These are phyloP conservation scores for Exophiala lecanii-corni DNA, from an alignment of 2,329 filamentous ascomycete species.

Conservation along the genomic window DNA sequence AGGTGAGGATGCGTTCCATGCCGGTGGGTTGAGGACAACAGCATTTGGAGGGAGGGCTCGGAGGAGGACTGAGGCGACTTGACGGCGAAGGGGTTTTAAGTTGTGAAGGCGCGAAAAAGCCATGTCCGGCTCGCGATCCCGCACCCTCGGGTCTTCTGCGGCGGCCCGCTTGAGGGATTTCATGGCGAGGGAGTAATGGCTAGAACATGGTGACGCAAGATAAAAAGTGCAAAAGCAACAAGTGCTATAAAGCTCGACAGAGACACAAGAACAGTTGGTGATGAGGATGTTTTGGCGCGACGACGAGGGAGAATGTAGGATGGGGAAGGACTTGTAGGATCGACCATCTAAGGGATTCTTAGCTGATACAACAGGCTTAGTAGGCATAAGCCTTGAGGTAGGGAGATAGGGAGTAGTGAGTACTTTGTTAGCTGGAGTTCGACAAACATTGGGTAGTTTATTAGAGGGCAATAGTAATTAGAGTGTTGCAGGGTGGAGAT, in stretches of 20 bases:
- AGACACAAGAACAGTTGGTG: not conserved
- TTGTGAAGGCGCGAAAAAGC: slow-evolving; percentile 12
- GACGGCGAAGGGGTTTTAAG: slow-evolving; percentile 10
- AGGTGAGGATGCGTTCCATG: slow-evolving; percentile 27
- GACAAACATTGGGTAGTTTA: too few species aligned
- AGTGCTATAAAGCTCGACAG: not conserved
- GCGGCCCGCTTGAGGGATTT: slow-evolving; percentile 18
- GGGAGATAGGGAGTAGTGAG: too few species aligned
- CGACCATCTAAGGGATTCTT: too few species aligned
- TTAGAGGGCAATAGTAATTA: too few species aligned
- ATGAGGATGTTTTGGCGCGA: slow-evolving; percentile 1
- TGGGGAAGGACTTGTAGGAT: too few species aligned
- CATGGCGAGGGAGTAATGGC: slow-evolving; percentile 11
- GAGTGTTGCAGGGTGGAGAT: too few species aligned
- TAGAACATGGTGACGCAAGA: slow-evolving; percentile 4
- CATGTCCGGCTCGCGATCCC: slow-evolving; percentile 3
- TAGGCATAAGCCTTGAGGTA: too few species aligned
- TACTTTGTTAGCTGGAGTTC: too few species aligned
- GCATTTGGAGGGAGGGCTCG: slow-evolving; percentile 10
- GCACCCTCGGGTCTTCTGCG: slow-evolving; percentile 13
- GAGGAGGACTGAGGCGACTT: slow-evolving; percentile 16
- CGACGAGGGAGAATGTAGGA: too few species aligned
- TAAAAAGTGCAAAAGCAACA: not conserved
- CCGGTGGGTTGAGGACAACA: slow-evolving; percentile 1
- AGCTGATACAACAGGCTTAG: too few species aligned